Evolutionary conservation across 768 basidiomycete species (phyloP).

Genomic region (Suillus tomentosus): DNA sequence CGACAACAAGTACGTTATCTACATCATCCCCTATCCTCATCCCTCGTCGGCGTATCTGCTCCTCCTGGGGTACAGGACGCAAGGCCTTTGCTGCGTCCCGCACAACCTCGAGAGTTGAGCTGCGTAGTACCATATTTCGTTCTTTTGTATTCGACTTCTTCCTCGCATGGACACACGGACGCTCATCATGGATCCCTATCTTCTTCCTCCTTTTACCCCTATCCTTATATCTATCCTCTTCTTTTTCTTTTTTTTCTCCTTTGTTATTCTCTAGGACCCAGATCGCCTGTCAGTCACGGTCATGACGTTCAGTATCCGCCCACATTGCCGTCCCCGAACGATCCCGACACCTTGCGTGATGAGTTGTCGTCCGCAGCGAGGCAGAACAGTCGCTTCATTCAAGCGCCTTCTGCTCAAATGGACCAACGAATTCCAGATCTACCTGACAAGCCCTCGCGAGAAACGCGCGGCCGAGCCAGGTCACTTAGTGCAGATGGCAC

Average conservation of each 20-base stretch:
- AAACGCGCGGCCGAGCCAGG: conserved; percentile 23
- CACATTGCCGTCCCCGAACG: conserved; percentile 17
- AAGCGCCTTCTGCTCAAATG: conserved; percentile 17
- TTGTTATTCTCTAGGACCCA: conserved; percentile 45
- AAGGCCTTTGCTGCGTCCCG: conserved; percentile 39
- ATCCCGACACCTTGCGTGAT: conserved; percentile 19
- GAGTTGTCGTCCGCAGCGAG: conserved; percentile 9
- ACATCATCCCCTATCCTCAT: conserved; percentile 40
- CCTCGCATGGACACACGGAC: conserved; percentile 42
- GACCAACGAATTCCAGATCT: conserved; percentile 17
- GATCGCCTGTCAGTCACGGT: conserved; percentile 37
- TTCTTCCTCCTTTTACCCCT: conserved; percentile 32
- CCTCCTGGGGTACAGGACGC: conserved; percentile 41
- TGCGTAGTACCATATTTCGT: conserved; percentile 30
- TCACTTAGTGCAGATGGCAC: conserved; percentile 19
- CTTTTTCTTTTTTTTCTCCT: conserved; percentile 30
- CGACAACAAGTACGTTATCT: conserved; percentile 50
- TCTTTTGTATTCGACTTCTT: conserved; percentile 40
- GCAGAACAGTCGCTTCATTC: conserved; percentile 28
- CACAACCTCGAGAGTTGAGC: conserved; percentile 50
- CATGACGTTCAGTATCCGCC: conserved; percentile 33
- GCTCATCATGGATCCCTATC: conserved; percentile 42
- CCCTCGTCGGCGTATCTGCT: conserved; percentile 39
- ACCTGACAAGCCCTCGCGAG: conserved; percentile 21
- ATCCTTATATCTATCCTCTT: conserved; percentile 31